Evolutionary conservation across 208 protist species (phyloP).

Genomic region (Trypanosomatidae sp.): DNA sequence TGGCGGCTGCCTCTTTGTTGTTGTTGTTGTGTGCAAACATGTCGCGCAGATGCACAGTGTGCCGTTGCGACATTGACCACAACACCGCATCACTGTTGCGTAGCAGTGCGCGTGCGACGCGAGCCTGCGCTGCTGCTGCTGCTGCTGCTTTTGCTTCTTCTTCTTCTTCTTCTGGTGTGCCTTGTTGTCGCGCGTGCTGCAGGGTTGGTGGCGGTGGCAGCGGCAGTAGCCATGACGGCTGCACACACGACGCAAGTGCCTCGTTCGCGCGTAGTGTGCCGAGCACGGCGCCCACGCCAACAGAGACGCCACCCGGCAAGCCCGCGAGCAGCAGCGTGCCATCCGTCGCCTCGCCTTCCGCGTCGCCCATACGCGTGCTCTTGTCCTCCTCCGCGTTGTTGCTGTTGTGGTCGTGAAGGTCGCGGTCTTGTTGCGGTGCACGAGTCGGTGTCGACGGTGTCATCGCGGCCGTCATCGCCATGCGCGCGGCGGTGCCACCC

Average conservation of each 20-base stretch:
- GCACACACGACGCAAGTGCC: conserved; percentile 7
- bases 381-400: background rate
- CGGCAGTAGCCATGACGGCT: background rate
- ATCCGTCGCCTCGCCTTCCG: background rate
- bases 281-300: conserved; percentile 44
- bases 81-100: conserved; percentile 28
- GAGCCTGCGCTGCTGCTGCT: background rate
- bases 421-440: background rate
- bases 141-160: background rate
- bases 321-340: conserved; percentile 9
- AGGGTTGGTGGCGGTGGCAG: too few species aligned
- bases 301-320: conserved; percentile 20
- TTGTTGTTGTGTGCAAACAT: conserved; percentile 6
- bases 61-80: conserved; percentile 34
- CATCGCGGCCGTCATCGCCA: conserved; percentile 3
- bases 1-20: too few species aligned
- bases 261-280: conserved; percentile 56
- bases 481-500: conserved; percentile 6
- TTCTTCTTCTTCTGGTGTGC: too few species aligned
- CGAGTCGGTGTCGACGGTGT: background rate
- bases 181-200: too few species aligned
- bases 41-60: conserved; percentile 19
- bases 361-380: conserved; percentile 1
- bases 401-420: background rate
- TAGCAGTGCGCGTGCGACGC: conserved; percentile 9